phyloP scores from a whole-genome alignment of 2,329 filamentous ascomycete genomes.

The Trichoderma brevicompactum region DNA sequence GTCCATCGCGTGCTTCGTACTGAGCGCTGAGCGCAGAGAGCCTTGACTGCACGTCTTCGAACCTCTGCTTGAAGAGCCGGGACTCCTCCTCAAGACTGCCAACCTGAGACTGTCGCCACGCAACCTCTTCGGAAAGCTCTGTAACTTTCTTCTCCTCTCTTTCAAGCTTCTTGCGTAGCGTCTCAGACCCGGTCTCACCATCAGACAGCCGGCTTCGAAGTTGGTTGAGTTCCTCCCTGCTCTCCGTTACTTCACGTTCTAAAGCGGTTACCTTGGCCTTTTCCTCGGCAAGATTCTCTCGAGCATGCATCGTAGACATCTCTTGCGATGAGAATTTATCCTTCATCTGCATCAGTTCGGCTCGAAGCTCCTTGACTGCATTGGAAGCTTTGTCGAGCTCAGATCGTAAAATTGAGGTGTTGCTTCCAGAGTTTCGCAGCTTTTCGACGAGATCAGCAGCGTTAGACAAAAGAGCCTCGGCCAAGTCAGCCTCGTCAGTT shows the following conservation, averaged over 20 bases:
- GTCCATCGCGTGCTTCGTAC: conserved; percentile 70
- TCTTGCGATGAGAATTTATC: conserved; percentile 59
- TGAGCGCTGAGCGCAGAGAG: conserved; percentile 57
- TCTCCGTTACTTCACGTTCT: conserved; percentile 63
- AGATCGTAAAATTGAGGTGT: conserved; percentile 61
- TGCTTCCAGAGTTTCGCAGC: conserved; percentile 62
- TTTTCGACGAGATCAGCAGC: conserved; percentile 64
- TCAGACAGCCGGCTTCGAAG: conserved; percentile 75
- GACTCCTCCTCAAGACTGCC: conserved; percentile 78
- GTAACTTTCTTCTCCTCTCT: conserved; percentile 75
- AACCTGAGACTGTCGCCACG: conserved; percentile 74
- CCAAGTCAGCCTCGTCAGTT: conserved; percentile 59
- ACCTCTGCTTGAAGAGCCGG: conserved; percentile 67
- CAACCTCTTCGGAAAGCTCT: conserved; percentile 70
- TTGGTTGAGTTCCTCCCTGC: conserved; percentile 69
- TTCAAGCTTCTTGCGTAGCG: conserved; percentile 72
- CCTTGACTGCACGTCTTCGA: conserved; percentile 58
- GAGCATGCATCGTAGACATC: conserved; percentile 54
- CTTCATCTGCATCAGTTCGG: conserved; percentile 59
- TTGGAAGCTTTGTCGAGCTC: conserved; percentile 66
- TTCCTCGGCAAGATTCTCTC: conserved; percentile 58
- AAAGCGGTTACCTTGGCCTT: conserved; percentile 59
- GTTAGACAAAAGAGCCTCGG: conserved; percentile 62
- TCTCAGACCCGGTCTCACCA: conserved; percentile 82
- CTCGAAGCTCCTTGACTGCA: conserved; percentile 59